phyloP scores from a whole-genome alignment of 352 stramenopile species.

The Phytophthora pini region DNA sequence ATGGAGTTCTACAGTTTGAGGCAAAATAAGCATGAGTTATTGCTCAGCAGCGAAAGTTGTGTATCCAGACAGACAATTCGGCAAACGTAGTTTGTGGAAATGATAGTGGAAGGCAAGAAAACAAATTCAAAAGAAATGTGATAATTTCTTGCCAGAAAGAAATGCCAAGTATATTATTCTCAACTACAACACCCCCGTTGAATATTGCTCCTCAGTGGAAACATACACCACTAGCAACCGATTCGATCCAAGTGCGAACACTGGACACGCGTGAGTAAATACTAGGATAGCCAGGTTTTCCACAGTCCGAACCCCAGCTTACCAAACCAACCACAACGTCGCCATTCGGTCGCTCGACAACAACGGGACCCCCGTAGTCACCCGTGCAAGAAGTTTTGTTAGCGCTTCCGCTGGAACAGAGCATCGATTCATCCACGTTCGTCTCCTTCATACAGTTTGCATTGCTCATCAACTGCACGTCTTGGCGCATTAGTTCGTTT shows the following conservation, averaged over 20 bases:
- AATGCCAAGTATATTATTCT: too few species aligned
- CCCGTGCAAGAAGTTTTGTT: constrained; percentile 51
- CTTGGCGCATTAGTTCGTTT: constrained; percentile 34
- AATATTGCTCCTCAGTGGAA: constrained; percentile 2
- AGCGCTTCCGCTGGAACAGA: constrained; percentile 41
- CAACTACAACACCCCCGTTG: too few species aligned
- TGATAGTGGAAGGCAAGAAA: too few species aligned
- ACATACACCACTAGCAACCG: constrained; percentile 5
- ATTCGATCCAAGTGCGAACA: constrained; percentile 45
- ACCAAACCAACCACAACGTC: constrained; percentile 51
- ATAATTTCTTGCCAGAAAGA: too few species aligned
- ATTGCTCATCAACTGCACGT: constrained; percentile 50
- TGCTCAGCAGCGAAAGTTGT: too few species aligned
- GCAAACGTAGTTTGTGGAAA: too few species aligned
- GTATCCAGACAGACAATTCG: too few species aligned
- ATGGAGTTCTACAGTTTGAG: too few species aligned
- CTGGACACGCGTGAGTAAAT: constrained; percentile 54
- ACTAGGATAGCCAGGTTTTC: constrained; percentile 41
- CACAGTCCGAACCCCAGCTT: constrained; percentile 56
- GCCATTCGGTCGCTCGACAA: constrained; percentile 26
- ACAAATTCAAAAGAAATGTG: too few species aligned
- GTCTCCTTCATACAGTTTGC: constrained; percentile 36
- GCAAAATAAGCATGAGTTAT: too few species aligned
- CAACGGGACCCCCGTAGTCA: constrained; percentile 58
- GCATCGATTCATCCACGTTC: constrained; percentile 39